Percentiles rank a stretch among this genome's conserved stretches.
phyloP scores from a whole-genome alignment of 257 asterid genomes.

The Buddleja alternifolia region DNA sequence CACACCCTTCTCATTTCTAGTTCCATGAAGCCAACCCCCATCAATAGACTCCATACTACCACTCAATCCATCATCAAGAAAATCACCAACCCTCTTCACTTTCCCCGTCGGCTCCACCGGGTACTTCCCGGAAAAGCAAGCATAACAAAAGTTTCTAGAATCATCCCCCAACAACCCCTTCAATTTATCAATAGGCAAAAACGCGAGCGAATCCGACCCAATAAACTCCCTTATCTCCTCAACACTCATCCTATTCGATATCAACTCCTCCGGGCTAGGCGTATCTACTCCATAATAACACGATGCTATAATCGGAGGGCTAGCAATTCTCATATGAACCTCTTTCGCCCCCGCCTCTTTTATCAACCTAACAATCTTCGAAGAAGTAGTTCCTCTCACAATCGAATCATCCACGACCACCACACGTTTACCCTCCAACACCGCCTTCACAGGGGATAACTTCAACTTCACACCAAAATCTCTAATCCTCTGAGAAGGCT shows the following conservation, averaged over 20 bases:
- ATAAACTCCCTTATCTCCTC: conserved; percentile 78
- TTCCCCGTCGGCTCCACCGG: conserved; percentile 79
- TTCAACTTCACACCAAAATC: conserved; percentile 94
- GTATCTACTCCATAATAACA: conserved; percentile 93
- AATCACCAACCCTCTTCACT: conserved; percentile 85
- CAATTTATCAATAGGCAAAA: conserved; percentile 64
- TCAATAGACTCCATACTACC: conserved; percentile 61
- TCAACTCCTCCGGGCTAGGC: conserved; percentile 77
- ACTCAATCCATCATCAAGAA: conserved; percentile 83
- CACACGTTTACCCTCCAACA: conserved; percentile 92
- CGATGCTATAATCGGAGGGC: conserved; percentile 86
- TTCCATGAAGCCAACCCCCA: conserved; percentile 63
- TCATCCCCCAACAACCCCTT: conserved; percentile 50
- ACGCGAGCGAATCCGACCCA: conserved; percentile 87
- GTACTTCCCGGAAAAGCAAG: conserved; percentile 79
- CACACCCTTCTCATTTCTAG: conserved; percentile 18
- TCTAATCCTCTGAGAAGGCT: conserved; percentile 90
- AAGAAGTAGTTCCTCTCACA: conserved; percentile 89
- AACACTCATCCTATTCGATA: conserved; percentile 72
- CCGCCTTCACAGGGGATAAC: conserved; percentile 81
- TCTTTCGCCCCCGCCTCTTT: conserved; percentile 94
- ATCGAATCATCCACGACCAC: conserved; percentile 97
- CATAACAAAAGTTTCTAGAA: conserved; percentile 58
- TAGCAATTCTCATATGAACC: conserved; percentile 92
- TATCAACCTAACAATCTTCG: conserved; percentile 82